These are phyloP conservation scores for Aspergillus glaucus DNA, from an alignment of 2,329 filamentous ascomycete genomes.

Conservation along the genomic window DNA sequence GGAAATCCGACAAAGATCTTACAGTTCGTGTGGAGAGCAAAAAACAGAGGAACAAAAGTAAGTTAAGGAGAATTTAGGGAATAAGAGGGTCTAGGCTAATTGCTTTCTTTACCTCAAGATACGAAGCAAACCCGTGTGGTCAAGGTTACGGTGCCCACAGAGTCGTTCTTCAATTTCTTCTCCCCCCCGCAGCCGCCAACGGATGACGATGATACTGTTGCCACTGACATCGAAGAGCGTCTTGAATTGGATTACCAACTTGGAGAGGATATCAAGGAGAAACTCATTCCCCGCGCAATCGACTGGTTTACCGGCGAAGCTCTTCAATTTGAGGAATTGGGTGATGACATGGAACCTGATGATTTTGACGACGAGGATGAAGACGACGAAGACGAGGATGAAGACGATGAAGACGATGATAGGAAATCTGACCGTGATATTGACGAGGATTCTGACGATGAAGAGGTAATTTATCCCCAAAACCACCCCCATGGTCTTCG, in stretches of 20 bases:
- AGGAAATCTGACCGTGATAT: constrained; percentile 55
- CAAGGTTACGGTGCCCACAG: constrained; percentile 97
- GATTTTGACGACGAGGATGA: constrained; percentile 88
- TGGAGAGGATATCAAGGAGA: constrained; percentile 99
- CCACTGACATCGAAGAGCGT: constrained; percentile 91
- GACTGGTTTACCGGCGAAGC: constrained; percentile 99
- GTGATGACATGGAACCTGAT: constrained; percentile 75
- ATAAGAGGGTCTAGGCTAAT: background rate
- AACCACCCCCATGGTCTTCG: background rate
- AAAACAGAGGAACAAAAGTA: constrained; percentile 99
- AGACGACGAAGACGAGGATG: constrained; percentile 81
- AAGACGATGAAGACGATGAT: constrained; percentile 79
- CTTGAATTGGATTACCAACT: constrained; percentile 98
- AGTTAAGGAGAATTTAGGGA: constrained; percentile 27
- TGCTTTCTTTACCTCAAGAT: constrained; percentile 50
- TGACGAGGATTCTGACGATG: constrained; percentile 58
- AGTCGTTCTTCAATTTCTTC: constrained; percentile 99
- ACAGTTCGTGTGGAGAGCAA: constrained; percentile 96
- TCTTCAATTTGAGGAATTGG: constrained; percentile 89
- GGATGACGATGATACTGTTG: constrained; percentile 62
- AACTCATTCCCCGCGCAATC: constrained; percentile 94
- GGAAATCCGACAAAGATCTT: constrained; percentile 87
- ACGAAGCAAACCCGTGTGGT: constrained; percentile 98
- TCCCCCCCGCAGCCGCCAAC: constrained; percentile 81
- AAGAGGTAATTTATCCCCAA: constrained; percentile 35